A percentile compares a stretch with the other conserved stretches of the same genome.
phyloP scores from a whole-genome alignment of 2,329 filamentous ascomycete genomes.

The Mycogone perniciosa region DNA sequence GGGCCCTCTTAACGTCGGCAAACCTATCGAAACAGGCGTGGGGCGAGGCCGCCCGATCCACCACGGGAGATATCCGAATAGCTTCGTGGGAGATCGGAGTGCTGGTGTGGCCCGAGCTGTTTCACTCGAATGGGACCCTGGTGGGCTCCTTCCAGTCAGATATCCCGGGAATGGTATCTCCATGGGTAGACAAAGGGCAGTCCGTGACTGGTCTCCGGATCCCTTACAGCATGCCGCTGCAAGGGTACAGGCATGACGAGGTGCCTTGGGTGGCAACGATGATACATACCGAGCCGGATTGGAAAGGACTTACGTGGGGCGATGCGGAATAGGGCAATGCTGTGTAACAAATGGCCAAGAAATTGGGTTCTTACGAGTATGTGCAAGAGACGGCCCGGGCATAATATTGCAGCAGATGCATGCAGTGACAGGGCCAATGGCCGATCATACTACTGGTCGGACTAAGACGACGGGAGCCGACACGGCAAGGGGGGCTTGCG shows the following conservation, averaged over 20 bases:
- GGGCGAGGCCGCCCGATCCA: slow-evolving; percentile 57
- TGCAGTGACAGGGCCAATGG: no score
- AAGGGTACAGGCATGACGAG: slow-evolving; percentile 56
- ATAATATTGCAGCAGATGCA: background rate
- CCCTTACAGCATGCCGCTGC: slow-evolving; percentile 75
- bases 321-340: background rate
- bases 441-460: no score
- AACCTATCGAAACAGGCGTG: slow-evolving; percentile 86
- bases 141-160: slow-evolving; percentile 62
- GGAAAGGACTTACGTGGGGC: slow-evolving; percentile 40
- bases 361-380: background rate
- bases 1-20: slow-evolving; percentile 86
- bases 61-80: slow-evolving; percentile 58
- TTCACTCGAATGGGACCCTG: slow-evolving; percentile 51
- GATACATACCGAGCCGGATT: slow-evolving; percentile 55
- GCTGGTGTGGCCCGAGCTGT: slow-evolving; percentile 67
- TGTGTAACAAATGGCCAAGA: background rate
- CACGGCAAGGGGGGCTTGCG: no score
- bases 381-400: no score
- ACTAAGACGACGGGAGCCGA: no score
- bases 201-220: slow-evolving; percentile 63
- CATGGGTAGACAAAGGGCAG: slow-evolving; percentile 17
- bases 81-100: slow-evolving; percentile 82
- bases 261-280: slow-evolving; percentile 70
- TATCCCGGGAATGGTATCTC: slow-evolving; percentile 30